Evolutionary conservation across 2,329 filamentous ascomycete genomes (phyloP), one percentile per base, ranked within the genome.

Genomic region (Alternaria brassicicola): DNA sequence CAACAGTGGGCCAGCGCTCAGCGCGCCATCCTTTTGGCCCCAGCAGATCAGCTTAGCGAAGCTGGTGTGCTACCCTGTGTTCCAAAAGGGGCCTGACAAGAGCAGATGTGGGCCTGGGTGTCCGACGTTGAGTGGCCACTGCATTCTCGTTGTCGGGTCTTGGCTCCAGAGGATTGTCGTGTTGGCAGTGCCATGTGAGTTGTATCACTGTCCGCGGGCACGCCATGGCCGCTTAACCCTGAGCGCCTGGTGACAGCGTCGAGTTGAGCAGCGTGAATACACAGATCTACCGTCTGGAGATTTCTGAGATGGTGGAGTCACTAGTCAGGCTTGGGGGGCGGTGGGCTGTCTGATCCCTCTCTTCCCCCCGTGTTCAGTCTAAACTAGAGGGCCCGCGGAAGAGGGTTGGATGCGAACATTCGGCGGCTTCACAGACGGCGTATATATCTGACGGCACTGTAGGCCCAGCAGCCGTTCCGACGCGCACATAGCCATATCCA

Each of bases 171-270:
- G 53, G 54, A 65, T 64, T 64, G 66, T 65, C 67, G 65, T 65
- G 66, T 59, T 69, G 66, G 68, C 65, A 64, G 59, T 61, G 63
- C 67, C 68, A 62, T 62, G 63, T 56, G 61, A 58, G 58, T 51
- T 60, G 63, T 65, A 39, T 49, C 39, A 63, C 65, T 41, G 50
- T 59, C 47, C 31, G 57, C 53, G 61, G 31, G 59, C 64, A 63
- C 52, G 59, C 59, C 39, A 50, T 55, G 61, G 58, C 63, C 57
- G 61, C 65, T 58, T 54, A 55, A 54, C 51, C 57, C 46, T 60
- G 64, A 51, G 55, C 54, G 50, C 48, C 28, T 38, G 55, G 45
- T 52, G 50, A 51, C 60, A 54, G 57, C 53, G 60, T 55, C 57
- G 52, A 49, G 59, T 43, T 36, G 52, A 57, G 43, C 55, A 58